phyloP scores from a whole-genome alignment of 169 alveolate species.

The Theileria orientalis region DNA sequence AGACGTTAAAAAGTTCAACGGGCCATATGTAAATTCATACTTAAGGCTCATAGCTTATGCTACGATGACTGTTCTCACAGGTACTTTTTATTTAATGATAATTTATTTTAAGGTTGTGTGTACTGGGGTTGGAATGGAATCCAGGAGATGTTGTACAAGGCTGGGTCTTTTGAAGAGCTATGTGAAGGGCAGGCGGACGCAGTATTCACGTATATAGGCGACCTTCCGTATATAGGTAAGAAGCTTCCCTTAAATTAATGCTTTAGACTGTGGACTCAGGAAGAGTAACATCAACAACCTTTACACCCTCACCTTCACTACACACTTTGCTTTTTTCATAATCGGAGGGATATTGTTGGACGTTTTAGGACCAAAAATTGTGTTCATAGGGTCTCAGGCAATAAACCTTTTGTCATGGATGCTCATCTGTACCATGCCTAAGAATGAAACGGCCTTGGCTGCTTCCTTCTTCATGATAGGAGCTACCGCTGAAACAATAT shows the following conservation, averaged over 20 bases:
- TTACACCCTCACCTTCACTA: slow-evolving; percentile 36
- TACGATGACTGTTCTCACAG: neutral
- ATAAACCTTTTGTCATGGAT: slow-evolving; percentile 19
- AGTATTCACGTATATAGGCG: neutral
- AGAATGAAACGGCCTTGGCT: slow-evolving; percentile 1
- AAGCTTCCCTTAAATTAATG: neutral
- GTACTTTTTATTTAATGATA: neutral
- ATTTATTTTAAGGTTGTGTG: slow-evolving; percentile 28
- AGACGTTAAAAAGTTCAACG: neutral
- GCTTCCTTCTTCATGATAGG: slow-evolving; percentile 41
- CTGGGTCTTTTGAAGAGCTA: slow-evolving; percentile 47
- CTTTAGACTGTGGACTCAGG: slow-evolving; percentile 34
- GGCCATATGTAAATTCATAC: neutral
- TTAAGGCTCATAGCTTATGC: neutral
- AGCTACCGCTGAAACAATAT: slow-evolving; percentile 38
- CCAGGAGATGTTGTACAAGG: slow-evolving; percentile 51
- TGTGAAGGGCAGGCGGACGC: slow-evolving; percentile 3
- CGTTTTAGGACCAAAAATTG: slow-evolving; percentile 23
- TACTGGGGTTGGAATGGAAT: slow-evolving; percentile 67
- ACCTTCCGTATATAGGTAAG: slow-evolving; percentile 17
- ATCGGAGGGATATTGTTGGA: slow-evolving; percentile 44
- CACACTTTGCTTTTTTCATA: slow-evolving; percentile 42
- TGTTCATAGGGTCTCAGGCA: slow-evolving; percentile 36
- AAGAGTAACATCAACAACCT: slow-evolving; percentile 43
- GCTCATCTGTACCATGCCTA: slow-evolving; percentile 18